phyloP scores from a whole-genome alignment of 208 protist genomes.

The Leishmania gerbilli region DNA sequence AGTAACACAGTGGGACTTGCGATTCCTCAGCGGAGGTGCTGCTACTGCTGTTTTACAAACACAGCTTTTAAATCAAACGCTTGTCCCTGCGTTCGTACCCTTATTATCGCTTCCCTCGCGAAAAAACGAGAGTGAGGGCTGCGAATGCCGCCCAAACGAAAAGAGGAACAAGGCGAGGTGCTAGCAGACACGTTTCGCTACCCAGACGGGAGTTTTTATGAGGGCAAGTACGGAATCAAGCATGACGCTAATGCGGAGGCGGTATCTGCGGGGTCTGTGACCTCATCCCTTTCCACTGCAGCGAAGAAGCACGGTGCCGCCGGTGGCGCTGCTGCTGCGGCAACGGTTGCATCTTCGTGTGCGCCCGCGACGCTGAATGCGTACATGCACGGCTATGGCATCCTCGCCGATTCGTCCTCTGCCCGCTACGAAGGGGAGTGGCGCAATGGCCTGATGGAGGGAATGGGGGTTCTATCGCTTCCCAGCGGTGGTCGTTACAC shows the following conservation, averaged over 20 bases:
- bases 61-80: not conserved
- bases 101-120: not conserved
- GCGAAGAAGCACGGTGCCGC: conserved; percentile 17
- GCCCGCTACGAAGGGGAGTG: conserved; percentile 86
- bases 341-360: not conserved
- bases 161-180: conserved; percentile 70
- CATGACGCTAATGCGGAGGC: conserved; percentile 20
- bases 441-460: conserved; percentile 73
- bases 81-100: not conserved
- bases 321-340: conserved; percentile 1
- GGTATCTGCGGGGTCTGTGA: conserved; percentile 8
- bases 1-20: not conserved
- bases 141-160: conserved; percentile 64
- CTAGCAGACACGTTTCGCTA: conserved; percentile 53
- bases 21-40: not conserved
- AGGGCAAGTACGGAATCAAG: conserved; percentile 44
- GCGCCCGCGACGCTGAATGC: conserved; percentile 11
- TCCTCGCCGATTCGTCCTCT: conserved; percentile 52
- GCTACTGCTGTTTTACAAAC: not conserved
- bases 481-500: conserved; percentile 66
- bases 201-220: conserved; percentile 72
- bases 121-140: not conserved
- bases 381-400: conserved; percentile 32
- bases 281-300: conserved; percentile 5
- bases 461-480: conserved; percentile 53